These are phyloP conservation scores for Odontarrhena argentea DNA, from an alignment of 345 rosid species.

Conservation along the genomic window DNA sequence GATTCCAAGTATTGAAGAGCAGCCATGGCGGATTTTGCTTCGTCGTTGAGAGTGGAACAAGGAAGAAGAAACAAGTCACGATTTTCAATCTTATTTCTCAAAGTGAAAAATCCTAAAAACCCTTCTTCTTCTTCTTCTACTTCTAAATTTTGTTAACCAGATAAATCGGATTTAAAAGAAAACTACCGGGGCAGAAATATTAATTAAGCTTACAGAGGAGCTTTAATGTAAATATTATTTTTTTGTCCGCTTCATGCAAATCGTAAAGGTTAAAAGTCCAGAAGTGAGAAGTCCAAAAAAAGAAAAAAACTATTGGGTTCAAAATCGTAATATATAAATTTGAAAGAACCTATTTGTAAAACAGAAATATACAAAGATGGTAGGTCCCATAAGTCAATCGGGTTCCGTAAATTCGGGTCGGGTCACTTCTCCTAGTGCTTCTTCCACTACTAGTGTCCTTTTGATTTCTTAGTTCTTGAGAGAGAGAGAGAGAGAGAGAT, in stretches of 20 bases:
- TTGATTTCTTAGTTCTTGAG: neutral
- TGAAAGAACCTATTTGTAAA: neutral
- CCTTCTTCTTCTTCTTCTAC: constrained; percentile 1
- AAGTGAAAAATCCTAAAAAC: constrained; percentile 26
- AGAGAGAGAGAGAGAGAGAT: neutral
- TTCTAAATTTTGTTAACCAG: neutral
- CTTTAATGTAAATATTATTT: no score
- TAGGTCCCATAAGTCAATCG: neutral
- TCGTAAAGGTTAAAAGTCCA: no score
- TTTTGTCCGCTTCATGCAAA: no score
- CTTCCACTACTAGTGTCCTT: constrained; percentile 5
- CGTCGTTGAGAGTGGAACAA: constrained; percentile 10
- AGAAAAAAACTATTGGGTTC: constrained; percentile 22
- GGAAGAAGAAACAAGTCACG: constrained; percentile 13
- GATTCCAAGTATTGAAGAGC: constrained; percentile 89
- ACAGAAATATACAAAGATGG: neutral
- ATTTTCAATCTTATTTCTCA: constrained; percentile 26
- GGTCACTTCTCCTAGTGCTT: neutral
- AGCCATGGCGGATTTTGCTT: constrained; percentile 58
- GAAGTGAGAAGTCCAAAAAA: no score
- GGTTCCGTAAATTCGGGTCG: constrained; percentile 29
- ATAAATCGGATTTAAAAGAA: neutral
- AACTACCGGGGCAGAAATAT: constrained; percentile 14
- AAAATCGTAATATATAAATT: neutral
- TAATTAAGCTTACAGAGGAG: no score